Percentiles rank a stretch among this genome's conserved stretches.
These are phyloP conservation scores for Nepenthes gracilis DNA, from an alignment of 148 eudicot genomes.

Conservation along the genomic window DNA sequence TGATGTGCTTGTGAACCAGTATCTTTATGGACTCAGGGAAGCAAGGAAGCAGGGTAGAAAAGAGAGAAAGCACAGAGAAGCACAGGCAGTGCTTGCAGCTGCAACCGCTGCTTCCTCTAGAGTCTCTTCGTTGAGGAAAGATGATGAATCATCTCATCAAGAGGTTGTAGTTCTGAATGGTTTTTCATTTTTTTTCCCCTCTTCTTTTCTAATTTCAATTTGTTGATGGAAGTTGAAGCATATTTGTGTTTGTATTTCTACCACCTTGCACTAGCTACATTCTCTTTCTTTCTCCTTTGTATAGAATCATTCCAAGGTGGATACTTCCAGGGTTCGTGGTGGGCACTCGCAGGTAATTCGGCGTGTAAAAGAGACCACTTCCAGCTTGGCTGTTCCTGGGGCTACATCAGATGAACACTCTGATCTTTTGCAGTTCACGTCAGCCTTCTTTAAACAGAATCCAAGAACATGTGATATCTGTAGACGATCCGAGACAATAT, in stretches of 20 bases:
- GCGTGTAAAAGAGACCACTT: constrained; percentile 44
- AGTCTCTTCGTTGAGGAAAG: constrained; percentile 77
- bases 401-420: constrained; percentile 36
- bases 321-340: constrained; percentile 32
- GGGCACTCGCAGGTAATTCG: constrained; percentile 35
- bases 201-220: neutral
- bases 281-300: neutral
- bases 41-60: constrained; percentile 88
- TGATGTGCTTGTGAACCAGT: constrained; percentile 68
- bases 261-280: neutral
- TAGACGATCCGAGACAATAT: constrained; percentile 61
- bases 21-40: constrained; percentile 72
- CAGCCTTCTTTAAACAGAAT: constrained; percentile 41
- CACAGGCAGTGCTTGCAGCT: constrained; percentile 89
- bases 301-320: constrained; percentile 42
- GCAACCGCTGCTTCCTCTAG: constrained; percentile 95
- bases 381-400: constrained; percentile 42
- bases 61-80: constrained; percentile 90
- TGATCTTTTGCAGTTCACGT: constrained; percentile 27
- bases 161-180: constrained; percentile 34
- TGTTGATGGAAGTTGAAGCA: neutral
- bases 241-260: neutral
- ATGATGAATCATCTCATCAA: constrained; percentile 59
- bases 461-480: constrained; percentile 74
- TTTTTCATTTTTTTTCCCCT: neutral